These are phyloP conservation scores for Podospora tetraspora DNA, from an alignment of 495 filamentous ascomycete species.

Conservation along the genomic window DNA sequence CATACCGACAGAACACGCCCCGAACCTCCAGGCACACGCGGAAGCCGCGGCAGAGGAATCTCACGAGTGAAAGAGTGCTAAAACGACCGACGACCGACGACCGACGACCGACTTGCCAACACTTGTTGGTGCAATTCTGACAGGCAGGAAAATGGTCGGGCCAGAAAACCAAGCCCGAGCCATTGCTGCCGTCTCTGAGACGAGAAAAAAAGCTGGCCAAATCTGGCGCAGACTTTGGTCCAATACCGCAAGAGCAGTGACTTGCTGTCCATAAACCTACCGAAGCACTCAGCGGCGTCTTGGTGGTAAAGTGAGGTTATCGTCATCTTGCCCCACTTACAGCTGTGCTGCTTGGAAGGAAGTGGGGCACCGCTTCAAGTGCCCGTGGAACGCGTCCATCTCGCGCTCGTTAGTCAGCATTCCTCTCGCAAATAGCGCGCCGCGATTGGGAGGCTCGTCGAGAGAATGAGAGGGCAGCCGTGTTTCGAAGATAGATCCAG, in stretches of 20 bases:
- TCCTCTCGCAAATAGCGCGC: constrained; percentile 3
- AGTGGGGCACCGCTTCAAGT: background rate
- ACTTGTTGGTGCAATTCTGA: background rate
- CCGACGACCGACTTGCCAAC: background rate
- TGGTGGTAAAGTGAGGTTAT: background rate
- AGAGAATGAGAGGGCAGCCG: background rate
- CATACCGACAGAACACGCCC: constrained; percentile 66
- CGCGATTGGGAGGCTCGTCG: constrained; percentile 9
- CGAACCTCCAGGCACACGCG: constrained; percentile 48
- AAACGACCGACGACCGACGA: background rate
- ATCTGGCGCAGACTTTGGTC: background rate
- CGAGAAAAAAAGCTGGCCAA: background rate
- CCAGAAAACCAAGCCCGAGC: background rate
- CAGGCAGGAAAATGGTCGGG: background rate
- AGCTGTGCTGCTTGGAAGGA: constrained; percentile 1
- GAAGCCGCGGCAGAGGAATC: constrained; percentile 38
- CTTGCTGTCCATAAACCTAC: background rate
- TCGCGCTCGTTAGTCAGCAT: constrained; percentile 32
- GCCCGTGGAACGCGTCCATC: constrained; percentile 11
- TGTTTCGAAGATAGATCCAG: constrained; percentile 6
- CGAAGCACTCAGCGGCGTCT: background rate
- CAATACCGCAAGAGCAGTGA: background rate
- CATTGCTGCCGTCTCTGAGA: background rate
- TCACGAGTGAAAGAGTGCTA: constrained; percentile 12
- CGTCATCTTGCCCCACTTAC: background rate